Evolutionary conservation across 2,329 filamentous ascomycete genomes (phyloP), one percentile per base, ranked within the genome.

Genomic region (Sporothrix dimorphospora): DNA sequence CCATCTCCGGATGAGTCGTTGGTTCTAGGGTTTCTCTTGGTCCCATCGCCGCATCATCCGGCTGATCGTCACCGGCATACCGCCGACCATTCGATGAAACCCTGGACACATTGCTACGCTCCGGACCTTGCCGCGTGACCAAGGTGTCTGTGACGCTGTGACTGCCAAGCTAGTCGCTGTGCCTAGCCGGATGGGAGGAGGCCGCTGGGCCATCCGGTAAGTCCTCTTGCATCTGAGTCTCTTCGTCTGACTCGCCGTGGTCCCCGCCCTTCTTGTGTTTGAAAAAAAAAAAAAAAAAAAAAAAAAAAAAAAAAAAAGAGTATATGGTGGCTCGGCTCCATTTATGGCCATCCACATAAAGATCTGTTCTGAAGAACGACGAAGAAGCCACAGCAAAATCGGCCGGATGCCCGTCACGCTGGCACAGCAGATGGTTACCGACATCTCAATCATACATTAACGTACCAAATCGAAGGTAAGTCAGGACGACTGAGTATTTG

Each of bases 401-500:
- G 85, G 85, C 71, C 86, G 86, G 6, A 87, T 79, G 0, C 85
- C 84, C 0, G 85, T 84, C 0, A 85, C 80, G 8, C 81, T 84
- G 24, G 85, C 83, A 74, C 85, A 87, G 40, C 83, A 77, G 49
- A 87, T 83, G n/a, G 82, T 85, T 6, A 82, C 78, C 71, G 85
- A 86, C 72, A 86, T 79, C 74, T 87, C 85, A 67, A 87, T 81
- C 72, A 82, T n/a, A n/a, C n/a, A 47, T 27, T n/a, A 24, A 42
- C 59, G 2, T 27, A 42, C 59, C 59, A 42, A 86, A 83, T 38
- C 84, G 79, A 14, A 85, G 79, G 66, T 85, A 85, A 72, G 84
- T 84, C 72, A 80, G 80, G 1, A 85, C 77, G 40, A 85, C 83
- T 0, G 83, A 85, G 0, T 80, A 77, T 74, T 86, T 85, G 67